Evolutionary conservation across 345 rosid species (phyloP).

Genomic region (Alliaria petiolata): DNA sequence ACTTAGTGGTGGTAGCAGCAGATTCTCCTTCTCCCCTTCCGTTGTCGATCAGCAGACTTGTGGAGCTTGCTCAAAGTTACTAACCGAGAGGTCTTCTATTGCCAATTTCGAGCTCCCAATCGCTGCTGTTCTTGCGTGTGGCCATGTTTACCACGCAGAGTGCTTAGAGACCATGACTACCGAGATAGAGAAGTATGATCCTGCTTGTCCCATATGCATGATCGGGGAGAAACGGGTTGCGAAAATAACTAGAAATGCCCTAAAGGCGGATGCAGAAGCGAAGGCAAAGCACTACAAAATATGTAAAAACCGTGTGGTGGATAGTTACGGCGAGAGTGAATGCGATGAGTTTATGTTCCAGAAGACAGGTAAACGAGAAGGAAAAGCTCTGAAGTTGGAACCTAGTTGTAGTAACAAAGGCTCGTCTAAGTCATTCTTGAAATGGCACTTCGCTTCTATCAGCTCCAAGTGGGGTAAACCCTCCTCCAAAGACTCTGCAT

Average conservation of each 20-base stretch:
- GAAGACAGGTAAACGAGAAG: slow-evolving; percentile 35
- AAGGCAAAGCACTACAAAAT: slow-evolving; percentile 56
- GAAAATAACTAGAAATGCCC: slow-evolving; percentile 57
- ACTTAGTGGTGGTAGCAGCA: slow-evolving; percentile 67
- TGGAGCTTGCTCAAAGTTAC: slow-evolving; percentile 72
- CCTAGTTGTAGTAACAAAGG: slow-evolving; percentile 52
- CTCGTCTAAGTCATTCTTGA: slow-evolving; percentile 73
- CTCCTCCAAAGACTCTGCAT: slow-evolving; percentile 45
- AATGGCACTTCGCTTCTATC: slow-evolving; percentile 54
- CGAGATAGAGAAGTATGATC: slow-evolving; percentile 74
- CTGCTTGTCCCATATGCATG: slow-evolving; percentile 74
- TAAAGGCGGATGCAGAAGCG: slow-evolving; percentile 56
- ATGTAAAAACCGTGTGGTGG: slow-evolving; percentile 66
- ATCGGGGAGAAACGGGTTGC: slow-evolving; percentile 70
- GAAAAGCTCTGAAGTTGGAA: slow-evolving; percentile 48
- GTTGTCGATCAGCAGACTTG: slow-evolving; percentile 55
- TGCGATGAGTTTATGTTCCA: slow-evolving; percentile 45
- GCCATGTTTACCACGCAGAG: slow-evolving; percentile 88
- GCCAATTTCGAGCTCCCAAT: slow-evolving; percentile 60
- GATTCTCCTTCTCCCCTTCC: slow-evolving; percentile 79
- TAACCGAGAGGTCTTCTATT: slow-evolving; percentile 61
- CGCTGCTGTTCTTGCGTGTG: slow-evolving; percentile 77
- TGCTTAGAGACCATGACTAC: slow-evolving; percentile 73
- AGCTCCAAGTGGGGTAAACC: slow-evolving; percentile 73
- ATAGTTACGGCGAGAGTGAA: slow-evolving; percentile 58